A percentile compares a stretch with the other conserved stretches of the same genome.
These are phyloP conservation scores for Lactarius akahatsu DNA, from an alignment of 768 basidiomycete genomes.

Conservation along the genomic window DNA sequence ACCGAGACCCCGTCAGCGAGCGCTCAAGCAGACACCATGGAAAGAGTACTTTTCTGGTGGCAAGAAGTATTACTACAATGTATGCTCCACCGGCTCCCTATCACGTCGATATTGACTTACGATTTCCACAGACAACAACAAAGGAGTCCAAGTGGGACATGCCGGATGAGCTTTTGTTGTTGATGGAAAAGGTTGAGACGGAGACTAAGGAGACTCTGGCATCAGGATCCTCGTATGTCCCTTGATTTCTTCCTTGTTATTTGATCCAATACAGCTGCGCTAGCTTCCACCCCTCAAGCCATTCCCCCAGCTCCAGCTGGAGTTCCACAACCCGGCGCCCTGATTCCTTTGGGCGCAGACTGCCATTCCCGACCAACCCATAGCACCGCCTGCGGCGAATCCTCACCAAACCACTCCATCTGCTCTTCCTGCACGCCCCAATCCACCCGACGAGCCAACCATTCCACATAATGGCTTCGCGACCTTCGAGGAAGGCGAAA, in stretches of 20 bases:
- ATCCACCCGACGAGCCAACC: slow-evolving; percentile 81
- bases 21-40: slow-evolving; percentile 89
- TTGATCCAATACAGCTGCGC: not conserved
- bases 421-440: slow-evolving; percentile 69
- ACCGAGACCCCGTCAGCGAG: slow-evolving; percentile 51
- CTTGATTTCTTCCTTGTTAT: not conserved
- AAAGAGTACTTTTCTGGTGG: slow-evolving; percentile 95
- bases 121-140: slow-evolving; percentile 58
- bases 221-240: slow-evolving; percentile 8
- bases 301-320: slow-evolving; percentile 8
- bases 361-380: slow-evolving; percentile 40
- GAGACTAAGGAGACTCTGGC: slow-evolving; percentile 48
- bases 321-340: slow-evolving; percentile 35
- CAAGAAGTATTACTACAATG: slow-evolving; percentile 89
- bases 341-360: slow-evolving; percentile 25
- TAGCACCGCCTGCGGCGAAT: slow-evolving; percentile 49
- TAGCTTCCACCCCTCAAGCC: slow-evolving; percentile 22
- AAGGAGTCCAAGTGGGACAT: slow-evolving; percentile 99
- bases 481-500: slow-evolving; percentile 87
- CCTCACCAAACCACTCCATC: slow-evolving; percentile 61
- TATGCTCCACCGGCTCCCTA: slow-evolving; percentile 36
- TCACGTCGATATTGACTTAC: slow-evolving; percentile 2
- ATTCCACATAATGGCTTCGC: slow-evolving; percentile 89
- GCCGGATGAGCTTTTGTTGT: slow-evolving; percentile 86
- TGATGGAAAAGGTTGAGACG: slow-evolving; percentile 84